Percentiles rank a stretch among this genome's conserved stretches.
Conservation (phyloP, 495 filamentous ascomycete species). For the Pseudevernia furfuracea region DNA sequence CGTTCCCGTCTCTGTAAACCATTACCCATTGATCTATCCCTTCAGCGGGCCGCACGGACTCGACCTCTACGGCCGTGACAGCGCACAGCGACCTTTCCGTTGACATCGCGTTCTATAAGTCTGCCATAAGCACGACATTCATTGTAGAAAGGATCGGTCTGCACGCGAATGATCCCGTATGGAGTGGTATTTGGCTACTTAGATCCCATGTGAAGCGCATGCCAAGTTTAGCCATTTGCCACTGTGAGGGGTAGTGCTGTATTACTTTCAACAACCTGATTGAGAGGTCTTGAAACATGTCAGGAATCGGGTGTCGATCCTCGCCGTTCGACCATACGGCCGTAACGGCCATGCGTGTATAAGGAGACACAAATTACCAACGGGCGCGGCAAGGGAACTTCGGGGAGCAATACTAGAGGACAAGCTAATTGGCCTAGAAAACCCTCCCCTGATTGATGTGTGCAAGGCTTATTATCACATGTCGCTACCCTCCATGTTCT, state of each 20-base stretch:
- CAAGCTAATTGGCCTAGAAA: too few relatives aligned
- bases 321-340: not conserved
- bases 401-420: not conserved
- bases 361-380: not conserved
- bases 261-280: too few relatives aligned
- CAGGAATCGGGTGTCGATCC: constrained; percentile 1
- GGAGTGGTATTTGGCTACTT: not conserved
- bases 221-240: too few relatives aligned
- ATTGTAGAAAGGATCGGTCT: constrained; percentile 20
- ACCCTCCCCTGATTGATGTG: not conserved
- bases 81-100: constrained; percentile 22
- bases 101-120: constrained; percentile 11
- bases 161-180: constrained; percentile 8
- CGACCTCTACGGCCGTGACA: constrained; percentile 20
- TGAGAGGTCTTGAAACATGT: not conserved
- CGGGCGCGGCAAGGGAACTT: not conserved
- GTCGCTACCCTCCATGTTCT: not conserved
- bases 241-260: too few relatives aligned
- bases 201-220: too few relatives aligned
- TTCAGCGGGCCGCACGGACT: too few relatives aligned
- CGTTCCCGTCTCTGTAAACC: too few relatives aligned
- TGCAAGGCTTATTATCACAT: not conserved
- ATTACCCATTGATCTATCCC: not conserved
- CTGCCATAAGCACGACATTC: constrained; percentile 23
- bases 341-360: not conserved